A percentile compares a stretch with the other conserved stretches of the same genome.
Conservation (phyloP, 768 basidiomycete species). For the Galerina sulciceps region DNA sequence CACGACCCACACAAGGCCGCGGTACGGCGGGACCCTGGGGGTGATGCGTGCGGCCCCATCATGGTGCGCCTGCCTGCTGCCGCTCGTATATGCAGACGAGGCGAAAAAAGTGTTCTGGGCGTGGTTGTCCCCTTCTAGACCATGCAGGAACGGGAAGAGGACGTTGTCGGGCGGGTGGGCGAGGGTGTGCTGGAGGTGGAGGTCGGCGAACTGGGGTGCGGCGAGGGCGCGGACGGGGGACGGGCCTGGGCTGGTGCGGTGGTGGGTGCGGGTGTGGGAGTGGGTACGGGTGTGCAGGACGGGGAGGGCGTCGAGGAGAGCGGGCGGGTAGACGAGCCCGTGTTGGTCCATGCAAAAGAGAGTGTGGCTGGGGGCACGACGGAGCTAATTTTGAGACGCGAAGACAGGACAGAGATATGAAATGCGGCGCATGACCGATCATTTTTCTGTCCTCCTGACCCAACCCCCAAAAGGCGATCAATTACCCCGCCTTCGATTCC, state of each 20-base stretch:
- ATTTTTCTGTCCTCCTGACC: not conserved
- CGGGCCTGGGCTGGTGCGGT: too few species aligned
- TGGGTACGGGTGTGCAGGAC: constrained; percentile 11
- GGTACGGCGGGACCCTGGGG: constrained; percentile 46
- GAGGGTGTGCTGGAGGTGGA: constrained; percentile 67
- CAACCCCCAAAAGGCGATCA: not conserved
- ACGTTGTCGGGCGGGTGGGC: constrained; percentile 79
- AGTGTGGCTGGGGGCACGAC: not conserved
- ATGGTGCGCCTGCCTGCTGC: constrained; percentile 5
- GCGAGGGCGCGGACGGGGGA: constrained; percentile 39
- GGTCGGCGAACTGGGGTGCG: constrained; percentile 53
- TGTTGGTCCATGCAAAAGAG: constrained; percentile 11
- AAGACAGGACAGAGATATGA: constrained; percentile 17
- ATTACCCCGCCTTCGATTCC: not conserved
- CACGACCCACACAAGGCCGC: constrained; percentile 86
- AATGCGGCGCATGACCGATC: not conserved
- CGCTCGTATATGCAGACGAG: constrained; percentile 26
- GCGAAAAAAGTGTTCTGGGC: constrained; percentile 86
- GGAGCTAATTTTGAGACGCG: constrained; percentile 21
- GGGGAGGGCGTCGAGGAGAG: constrained; percentile 27
- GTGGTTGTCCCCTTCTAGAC: constrained; percentile 79
- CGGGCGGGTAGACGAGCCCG: constrained; percentile 28
- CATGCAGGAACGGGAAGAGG: constrained; percentile 90
- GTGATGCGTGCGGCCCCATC: constrained; percentile 16
- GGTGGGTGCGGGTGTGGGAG: not conserved